A percentile compares a stretch with the other conserved stretches of the same genome.
Evolutionary conservation across 805 yeast genomes (phyloP).

Genomic region (Isabelozyma pseudorhagii): DNA sequence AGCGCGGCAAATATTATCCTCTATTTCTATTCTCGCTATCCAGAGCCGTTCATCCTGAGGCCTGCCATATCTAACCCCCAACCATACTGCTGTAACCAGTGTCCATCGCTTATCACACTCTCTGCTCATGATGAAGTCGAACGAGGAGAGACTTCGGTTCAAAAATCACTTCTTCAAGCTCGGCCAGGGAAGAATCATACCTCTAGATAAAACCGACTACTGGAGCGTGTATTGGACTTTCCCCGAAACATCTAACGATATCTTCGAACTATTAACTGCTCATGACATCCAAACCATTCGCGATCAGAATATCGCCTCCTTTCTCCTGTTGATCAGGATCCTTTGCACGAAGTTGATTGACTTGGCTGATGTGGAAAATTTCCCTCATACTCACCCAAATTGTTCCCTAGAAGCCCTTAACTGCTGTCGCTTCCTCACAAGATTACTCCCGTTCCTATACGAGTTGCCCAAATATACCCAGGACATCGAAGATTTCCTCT

Average conservation of each 20-base stretch:
- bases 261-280: conserved; percentile 54
- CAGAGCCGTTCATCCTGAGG: no score
- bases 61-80: no score
- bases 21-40: no score
- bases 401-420: conserved; percentile 44
- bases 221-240: conserved; percentile 29
- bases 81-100: background rate
- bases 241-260: conserved; percentile 53
- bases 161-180: conserved; percentile 60
- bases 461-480: conserved; percentile 41
- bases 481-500: conserved; percentile 24
- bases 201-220: conserved; percentile 17
- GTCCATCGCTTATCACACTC: background rate
- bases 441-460: conserved; percentile 62
- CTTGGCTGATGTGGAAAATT: background rate
- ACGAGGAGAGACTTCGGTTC: conserved; percentile 64
- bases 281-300: conserved; percentile 59
- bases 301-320: conserved; percentile 55
- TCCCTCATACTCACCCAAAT: conserved; percentile 2
- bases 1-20: no score
- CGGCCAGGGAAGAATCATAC: conserved; percentile 42
- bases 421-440: conserved; percentile 62
- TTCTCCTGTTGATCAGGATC: conserved; percentile 47
- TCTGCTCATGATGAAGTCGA: conserved; percentile 59
- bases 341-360: conserved; percentile 20